Percentiles rank a stretch among this genome's conserved stretches.
Conservation (phyloP, 305 asterid genomes). For the Plantago lanceolata region DNA sequence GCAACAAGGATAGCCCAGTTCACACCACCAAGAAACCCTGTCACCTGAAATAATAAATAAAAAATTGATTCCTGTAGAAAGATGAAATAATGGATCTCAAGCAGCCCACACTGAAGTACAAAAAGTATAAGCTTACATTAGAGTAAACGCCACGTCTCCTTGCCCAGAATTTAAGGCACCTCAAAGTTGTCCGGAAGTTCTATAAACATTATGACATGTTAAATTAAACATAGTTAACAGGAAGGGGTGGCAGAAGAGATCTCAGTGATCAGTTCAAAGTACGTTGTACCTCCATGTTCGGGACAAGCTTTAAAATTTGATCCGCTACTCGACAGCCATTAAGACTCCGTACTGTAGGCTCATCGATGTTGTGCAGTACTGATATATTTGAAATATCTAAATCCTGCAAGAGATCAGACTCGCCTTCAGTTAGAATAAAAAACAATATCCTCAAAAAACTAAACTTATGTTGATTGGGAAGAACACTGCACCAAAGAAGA, state of each 20-base stretch:
- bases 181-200: constrained; percentile 75
- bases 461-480: neutral
- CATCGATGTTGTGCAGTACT: constrained; percentile 72
- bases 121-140: constrained; percentile 53
- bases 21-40: constrained; percentile 98
- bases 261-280: neutral
- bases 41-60: constrained; percentile 51
- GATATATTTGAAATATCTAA: constrained; percentile 79
- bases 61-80: neutral
- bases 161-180: constrained; percentile 93
- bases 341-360: constrained; percentile 87
- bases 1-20: constrained; percentile 99
- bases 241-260: neutral
- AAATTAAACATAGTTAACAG: neutral
- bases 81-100: neutral
- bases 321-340: constrained; percentile 98
- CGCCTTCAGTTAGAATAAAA: constrained; percentile 9
- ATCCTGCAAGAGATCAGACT: constrained; percentile 42
- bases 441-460: neutral
- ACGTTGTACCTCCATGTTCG: constrained; percentile 61
- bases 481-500: too few relatives aligned
- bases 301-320: constrained; percentile 90
- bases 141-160: constrained; percentile 98
- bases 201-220: constrained; percentile 27
- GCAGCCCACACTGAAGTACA: neutral